These are phyloP conservation scores for Suillus ampliporus DNA, from an alignment of 768 basidiomycete genomes.

Conservation along the genomic window DNA sequence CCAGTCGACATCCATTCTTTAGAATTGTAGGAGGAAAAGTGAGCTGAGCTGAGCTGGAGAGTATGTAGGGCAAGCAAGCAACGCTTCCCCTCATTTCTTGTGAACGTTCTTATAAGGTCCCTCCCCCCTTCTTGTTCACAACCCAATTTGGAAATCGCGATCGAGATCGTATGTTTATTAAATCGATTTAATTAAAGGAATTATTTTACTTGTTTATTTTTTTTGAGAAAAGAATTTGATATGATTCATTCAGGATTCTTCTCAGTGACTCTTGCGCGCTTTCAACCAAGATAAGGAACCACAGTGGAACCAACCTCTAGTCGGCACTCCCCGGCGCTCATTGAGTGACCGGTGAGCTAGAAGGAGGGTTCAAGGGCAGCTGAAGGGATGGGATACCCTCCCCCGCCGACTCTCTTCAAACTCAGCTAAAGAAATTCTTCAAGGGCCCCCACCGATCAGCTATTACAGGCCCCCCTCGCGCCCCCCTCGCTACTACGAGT, in stretches of 20 bases:
- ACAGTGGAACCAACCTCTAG: background rate
- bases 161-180: constrained; percentile 34
- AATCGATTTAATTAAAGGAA: constrained; percentile 36
- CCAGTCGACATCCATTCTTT: constrained; percentile 68
- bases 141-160: constrained; percentile 18
- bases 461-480: no score
- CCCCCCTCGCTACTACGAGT: no score
- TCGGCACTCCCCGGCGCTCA: constrained; percentile 10
- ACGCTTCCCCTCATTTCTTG: constrained; percentile 6
- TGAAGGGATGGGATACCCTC: constrained; percentile 14
- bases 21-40: background rate
- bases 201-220: constrained; percentile 18
- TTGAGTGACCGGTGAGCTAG: constrained; percentile 19
- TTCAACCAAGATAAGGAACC: constrained; percentile 15
- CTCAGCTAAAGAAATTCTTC: constrained; percentile 15
- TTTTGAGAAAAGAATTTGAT: constrained; percentile 12
- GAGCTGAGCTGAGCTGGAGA: constrained; percentile 4
- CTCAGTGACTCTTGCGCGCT: no score
- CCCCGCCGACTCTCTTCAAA: constrained; percentile 14
- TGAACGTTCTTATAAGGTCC: constrained; percentile 34
- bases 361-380: background rate
- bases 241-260: background rate
- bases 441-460: no score
- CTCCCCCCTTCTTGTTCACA: constrained; percentile 27
- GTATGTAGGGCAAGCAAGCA: constrained; percentile 25